These are phyloP conservation scores for Linnemannia elongata DNA, from an alignment of 192 early-diverging fungal genomes.

Conservation along the genomic window DNA sequence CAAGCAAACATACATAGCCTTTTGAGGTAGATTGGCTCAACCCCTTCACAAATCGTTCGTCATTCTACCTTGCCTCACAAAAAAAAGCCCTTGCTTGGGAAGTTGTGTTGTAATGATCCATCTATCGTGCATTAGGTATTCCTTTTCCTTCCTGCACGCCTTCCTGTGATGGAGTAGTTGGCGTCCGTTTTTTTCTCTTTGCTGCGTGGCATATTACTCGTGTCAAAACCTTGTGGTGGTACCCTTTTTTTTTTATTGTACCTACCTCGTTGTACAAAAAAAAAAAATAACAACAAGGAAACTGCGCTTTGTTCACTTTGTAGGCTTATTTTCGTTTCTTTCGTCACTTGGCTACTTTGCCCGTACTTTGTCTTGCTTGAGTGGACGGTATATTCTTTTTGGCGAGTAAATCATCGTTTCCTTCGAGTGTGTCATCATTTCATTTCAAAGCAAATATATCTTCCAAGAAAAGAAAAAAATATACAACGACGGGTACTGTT, in stretches of 20 bases:
- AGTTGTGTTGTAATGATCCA: not conserved
- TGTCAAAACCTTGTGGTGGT: not conserved
- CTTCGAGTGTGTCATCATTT: too few relatives aligned
- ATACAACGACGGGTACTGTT: not conserved
- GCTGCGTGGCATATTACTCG: not conserved
- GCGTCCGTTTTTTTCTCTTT: not conserved
- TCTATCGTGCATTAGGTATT: too few relatives aligned
- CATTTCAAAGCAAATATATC: too few relatives aligned
- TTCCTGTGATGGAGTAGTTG: not conserved
- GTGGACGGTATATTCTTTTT: not conserved
- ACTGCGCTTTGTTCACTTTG: conserved; percentile 12
- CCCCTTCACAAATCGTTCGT: not conserved
- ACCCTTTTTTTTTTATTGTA: not conserved
- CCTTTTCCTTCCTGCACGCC: not conserved
- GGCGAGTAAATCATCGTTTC: too few relatives aligned
- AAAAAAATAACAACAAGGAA: not conserved
- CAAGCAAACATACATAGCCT: too few relatives aligned
- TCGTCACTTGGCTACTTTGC: not conserved
- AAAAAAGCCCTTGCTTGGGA: not conserved
- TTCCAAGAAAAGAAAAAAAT: conserved; percentile 11
- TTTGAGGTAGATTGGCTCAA: not conserved
- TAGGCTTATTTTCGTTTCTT: not conserved
- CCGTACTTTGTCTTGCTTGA: not conserved
- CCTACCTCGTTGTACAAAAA: not conserved
- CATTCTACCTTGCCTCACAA: not conserved